phyloP scores from a whole-genome alignment of 441 rosid species.

The Euphorbia schlechtendalii region DNA sequence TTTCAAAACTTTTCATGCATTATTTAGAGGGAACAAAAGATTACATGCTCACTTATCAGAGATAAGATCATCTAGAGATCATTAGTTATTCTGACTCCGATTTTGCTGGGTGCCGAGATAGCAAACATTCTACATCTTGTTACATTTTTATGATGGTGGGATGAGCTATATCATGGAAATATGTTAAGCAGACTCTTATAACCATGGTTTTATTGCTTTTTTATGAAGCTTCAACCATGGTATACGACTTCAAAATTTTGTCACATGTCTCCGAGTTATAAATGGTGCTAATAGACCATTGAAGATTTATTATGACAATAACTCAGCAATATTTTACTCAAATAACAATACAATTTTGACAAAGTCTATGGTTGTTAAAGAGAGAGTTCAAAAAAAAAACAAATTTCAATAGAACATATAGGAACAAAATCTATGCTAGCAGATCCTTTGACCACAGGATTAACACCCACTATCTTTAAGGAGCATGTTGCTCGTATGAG shows the following conservation, averaged over 20 bases:
- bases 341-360: too few species aligned
- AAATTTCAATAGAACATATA: not conserved
- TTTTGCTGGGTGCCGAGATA: not conserved
- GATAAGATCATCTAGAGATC: not conserved
- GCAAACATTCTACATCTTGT: too few species aligned
- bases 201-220: too few species aligned
- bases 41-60: not conserved
- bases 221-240: not conserved
- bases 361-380: not conserved
- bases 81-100: not conserved
- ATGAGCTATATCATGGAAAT: not conserved
- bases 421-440: not conserved
- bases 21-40: not conserved
- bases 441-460: not conserved
- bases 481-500: not conserved
- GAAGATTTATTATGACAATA: not conserved
- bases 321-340: too few species aligned
- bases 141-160: too few species aligned
- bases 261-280: not conserved
- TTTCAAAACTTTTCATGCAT: not conserved
- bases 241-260: not conserved
- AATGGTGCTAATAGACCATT: not conserved
- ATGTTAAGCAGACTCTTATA: not conserved
- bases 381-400: not conserved
- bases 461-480: not conserved